These are phyloP conservation scores for Trypanosoma cruzi DNA, from an alignment of 208 protist species.

Conservation along the genomic window DNA sequence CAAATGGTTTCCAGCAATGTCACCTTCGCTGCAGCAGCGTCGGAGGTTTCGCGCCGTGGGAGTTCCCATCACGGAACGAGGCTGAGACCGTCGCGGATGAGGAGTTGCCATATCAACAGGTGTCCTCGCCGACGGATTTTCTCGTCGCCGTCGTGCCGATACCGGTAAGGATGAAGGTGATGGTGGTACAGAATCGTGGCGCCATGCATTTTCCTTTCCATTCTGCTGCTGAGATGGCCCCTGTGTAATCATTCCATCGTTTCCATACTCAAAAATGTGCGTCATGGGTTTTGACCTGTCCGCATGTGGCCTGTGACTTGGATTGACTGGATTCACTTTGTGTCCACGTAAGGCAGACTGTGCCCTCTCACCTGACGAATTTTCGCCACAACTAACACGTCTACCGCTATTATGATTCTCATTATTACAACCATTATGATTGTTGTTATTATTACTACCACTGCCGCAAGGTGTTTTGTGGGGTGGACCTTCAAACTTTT, in stretches of 20 bases:
- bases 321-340: not conserved
- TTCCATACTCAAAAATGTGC: not conserved
- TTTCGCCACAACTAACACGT: not conserved
- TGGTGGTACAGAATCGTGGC: not conserved
- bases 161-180: not conserved
- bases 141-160: not conserved
- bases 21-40: conserved; percentile 16
- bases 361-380: not conserved
- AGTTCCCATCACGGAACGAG: not conserved
- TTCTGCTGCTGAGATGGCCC: not conserved
- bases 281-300: too few species aligned
- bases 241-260: not conserved
- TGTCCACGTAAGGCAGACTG: not conserved
- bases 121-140: not conserved
- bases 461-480: not conserved
- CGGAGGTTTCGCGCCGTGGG: not conserved
- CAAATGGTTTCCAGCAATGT: not conserved
- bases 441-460: not conserved
- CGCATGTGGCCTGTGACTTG: not conserved
- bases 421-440: not conserved
- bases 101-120: not conserved
- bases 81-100: not conserved
- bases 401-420: not conserved
- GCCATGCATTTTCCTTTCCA: not conserved
- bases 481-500: not conserved